Evolutionary conservation across 1,284 basidiomycete species (phyloP), one percentile per base, ranked within the genome.

Genomic region (Fistulinella cinereoalba): DNA sequence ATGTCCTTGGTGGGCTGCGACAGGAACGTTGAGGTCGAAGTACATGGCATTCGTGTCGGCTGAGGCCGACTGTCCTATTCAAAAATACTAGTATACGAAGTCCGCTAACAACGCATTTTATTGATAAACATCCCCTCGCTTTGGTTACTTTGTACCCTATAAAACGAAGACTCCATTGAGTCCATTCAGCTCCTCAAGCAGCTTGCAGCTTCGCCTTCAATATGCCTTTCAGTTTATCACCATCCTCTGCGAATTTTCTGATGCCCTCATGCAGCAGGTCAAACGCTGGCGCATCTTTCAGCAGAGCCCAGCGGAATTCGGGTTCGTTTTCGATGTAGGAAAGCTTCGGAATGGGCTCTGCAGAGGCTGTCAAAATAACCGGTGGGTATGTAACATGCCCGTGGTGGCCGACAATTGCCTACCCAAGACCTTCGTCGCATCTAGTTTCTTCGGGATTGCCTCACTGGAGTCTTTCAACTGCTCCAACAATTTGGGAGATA

Each of bases 241-340:
- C 92, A 65, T 98, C 96, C 72, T 91, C 92, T 53, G 92, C 93
- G 69, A 98, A 98, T 73, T 92, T 92, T 73, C 82, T 83, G 75
- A 97, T 97, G 67, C 95, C 95, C 76, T 97, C 94, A 71, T 97
- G 90, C 47, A 92, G 73, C 74, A 96, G 96, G 70, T 96, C 92
- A 63, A 90, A 94, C 11, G 93, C 92, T 92, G 96, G 96, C 67
- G 76, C 69, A 69, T 97, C 92, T 62, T 91, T 80, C 62, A 96
- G 81, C 43, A 98, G 83, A 6, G 79, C 72, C 92, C 92, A 96
- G 53, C 91, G 83, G 85, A 98, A 98, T 64, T 89, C 87, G 50
- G 93, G 72, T 78, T 98, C 91, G 73, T 97, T 84, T 77, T 97
- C 79, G 65, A 99, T 71, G 76, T 72, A 98, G 33, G 84, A 79